Evolutionary conservation across 768 basidiomycete species (phyloP).

Genomic region (Myochromella boudieri): DNA sequence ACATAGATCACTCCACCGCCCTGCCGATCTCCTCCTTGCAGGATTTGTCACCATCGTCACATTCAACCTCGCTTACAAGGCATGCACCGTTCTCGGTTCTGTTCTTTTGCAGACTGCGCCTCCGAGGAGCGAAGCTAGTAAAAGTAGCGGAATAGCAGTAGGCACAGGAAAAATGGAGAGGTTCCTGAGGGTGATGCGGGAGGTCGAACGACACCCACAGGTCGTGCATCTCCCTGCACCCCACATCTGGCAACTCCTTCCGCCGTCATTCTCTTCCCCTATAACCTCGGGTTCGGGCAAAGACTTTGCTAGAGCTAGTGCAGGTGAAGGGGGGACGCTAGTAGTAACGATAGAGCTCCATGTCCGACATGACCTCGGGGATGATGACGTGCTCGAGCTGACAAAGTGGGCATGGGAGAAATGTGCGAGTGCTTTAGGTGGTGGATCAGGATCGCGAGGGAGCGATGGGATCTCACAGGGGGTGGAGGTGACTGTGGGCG

Average conservation of each 20-base stretch:
- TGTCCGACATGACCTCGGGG: conserved; percentile 62
- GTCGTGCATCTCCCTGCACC: conserved; percentile 83
- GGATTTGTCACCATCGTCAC: conserved; percentile 74
- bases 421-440: conserved; percentile 52
- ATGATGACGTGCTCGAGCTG: conserved; percentile 68
- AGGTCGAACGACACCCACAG: conserved; percentile 85
- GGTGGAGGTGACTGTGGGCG: conserved; percentile 73
- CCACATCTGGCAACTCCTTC: conserved; percentile 85
- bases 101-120: conserved; percentile 92
- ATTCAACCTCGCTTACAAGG: conserved; percentile 81
- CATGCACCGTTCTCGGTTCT: conserved; percentile 80
- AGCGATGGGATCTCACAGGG: conserved; percentile 32
- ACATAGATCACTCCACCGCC: conserved; percentile 55
- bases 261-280: conserved; percentile 25
- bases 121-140: conserved; percentile 37
- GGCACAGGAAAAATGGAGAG: conserved; percentile 67
- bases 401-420: conserved; percentile 79
- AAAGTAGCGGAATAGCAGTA: background rate
- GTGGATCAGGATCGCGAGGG: conserved; percentile 38
- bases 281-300: background rate
- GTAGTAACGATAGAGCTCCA: conserved; percentile 83
- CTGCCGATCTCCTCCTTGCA: conserved; percentile 86
- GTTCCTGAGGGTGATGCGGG: conserved; percentile 78
- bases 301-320: background rate
- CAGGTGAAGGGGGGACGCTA: conserved; percentile 32